These are phyloP conservation scores for Cyclotella cryptica DNA, from an alignment of 108 stramenopile genomes.

Conservation along the genomic window DNA sequence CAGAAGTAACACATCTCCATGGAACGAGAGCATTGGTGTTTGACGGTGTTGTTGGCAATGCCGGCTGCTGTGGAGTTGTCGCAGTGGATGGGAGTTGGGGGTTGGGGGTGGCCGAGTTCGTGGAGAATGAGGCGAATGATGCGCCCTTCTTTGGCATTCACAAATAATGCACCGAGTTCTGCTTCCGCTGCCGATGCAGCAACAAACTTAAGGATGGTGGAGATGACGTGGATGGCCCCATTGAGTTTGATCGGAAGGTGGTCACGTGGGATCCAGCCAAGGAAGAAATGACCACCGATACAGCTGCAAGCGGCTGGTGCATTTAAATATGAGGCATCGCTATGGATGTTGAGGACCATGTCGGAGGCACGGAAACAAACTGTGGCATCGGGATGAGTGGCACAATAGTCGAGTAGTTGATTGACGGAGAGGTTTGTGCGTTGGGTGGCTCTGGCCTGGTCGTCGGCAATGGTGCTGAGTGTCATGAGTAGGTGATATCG, in stretches of 20 bases:
- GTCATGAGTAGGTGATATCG: constrained; percentile 44
- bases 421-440: constrained; percentile 5
- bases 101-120: not conserved
- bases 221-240: constrained; percentile 29
- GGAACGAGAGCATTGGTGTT: constrained; percentile 40
- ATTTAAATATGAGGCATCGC: constrained; percentile 39
- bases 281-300: constrained; percentile 40
- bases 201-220: constrained; percentile 26
- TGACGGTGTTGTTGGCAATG: constrained; percentile 55
- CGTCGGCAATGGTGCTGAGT: constrained; percentile 28
- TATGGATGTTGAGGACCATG: constrained; percentile 41
- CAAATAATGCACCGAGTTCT: constrained; percentile 54
- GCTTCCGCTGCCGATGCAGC: constrained; percentile 49
- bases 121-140: not conserved
- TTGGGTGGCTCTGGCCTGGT: constrained; percentile 34
- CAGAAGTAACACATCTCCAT: constrained; percentile 13
- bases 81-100: constrained; percentile 6
- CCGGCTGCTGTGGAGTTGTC: constrained; percentile 57
- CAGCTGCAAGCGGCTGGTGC: constrained; percentile 42
- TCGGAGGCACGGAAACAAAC: constrained; percentile 44
- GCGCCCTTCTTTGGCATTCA: constrained; percentile 33
- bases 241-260: constrained; percentile 19
- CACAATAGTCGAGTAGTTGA: constrained; percentile 50
- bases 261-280: constrained; percentile 11
- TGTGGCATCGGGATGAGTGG: constrained; percentile 51